These are phyloP conservation scores for Litchi chinensis DNA, from an alignment of 345 rosid species.

Conservation along the genomic window DNA sequence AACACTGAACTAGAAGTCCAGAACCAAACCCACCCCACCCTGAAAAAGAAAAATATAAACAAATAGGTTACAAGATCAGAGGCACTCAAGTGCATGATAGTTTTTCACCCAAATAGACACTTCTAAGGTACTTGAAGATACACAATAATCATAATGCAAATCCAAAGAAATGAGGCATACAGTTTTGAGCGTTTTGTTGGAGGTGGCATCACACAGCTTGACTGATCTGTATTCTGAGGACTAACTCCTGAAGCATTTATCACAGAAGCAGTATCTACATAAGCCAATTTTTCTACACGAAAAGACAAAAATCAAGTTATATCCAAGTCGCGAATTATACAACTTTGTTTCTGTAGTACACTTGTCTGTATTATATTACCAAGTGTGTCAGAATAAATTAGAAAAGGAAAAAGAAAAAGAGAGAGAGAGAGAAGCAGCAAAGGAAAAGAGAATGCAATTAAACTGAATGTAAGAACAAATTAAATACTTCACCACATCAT, in stretches of 20 bases:
- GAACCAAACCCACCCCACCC: not conserved
- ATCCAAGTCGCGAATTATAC: not conserved
- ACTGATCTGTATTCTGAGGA: conserved; percentile 34
- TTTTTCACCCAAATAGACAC: not conserved
- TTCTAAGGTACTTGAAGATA: conserved; percentile 8
- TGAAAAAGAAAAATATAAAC: not conserved
- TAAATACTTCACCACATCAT: not conserved
- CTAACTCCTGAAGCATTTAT: conserved; percentile 39
- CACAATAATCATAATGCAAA: conserved; percentile 16
- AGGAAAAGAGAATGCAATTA: conserved; percentile 6
- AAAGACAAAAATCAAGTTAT: conserved; percentile 18
- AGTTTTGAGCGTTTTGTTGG: conserved; percentile 55
- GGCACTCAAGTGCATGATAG: not conserved
- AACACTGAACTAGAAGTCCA: not conserved
- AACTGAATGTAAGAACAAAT: conserved; percentile 15
- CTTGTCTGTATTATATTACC: not conserved
- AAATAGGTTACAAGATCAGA: not conserved
- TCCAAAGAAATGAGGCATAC: conserved; percentile 39
- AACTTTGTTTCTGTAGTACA: not conserved
- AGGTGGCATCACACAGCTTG: conserved; percentile 40
- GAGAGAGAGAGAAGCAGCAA: not conserved
- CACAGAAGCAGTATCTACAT: conserved; percentile 25
- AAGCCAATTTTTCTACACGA: conserved; percentile 36
- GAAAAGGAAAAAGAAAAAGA: not conserved
- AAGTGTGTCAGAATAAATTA: not conserved